A percentile compares a stretch with the other conserved stretches of the same genome.
Conservation (phyloP, 768 basidiomycete genomes). For the Leucocoprinus leucothites region DNA sequence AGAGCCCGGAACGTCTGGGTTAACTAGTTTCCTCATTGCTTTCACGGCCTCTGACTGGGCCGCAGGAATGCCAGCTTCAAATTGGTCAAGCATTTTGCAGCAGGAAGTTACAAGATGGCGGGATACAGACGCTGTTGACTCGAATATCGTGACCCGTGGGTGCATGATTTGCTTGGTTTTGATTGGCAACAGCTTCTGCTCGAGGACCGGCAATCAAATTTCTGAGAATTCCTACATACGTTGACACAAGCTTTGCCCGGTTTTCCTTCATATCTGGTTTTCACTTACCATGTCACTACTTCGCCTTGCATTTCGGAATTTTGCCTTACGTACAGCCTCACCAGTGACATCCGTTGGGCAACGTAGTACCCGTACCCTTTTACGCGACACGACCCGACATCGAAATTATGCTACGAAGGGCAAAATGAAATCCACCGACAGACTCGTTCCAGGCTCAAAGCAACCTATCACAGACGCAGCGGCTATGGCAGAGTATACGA, state of each 20-base stretch:
- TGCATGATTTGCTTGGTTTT: background rate
- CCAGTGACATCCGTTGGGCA: background rate
- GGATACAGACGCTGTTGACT: no score
- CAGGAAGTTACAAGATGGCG: no score
- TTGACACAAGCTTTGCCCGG: background rate
- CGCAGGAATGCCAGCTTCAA: background rate
- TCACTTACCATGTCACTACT: background rate
- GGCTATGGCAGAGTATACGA: constrained; percentile 57
- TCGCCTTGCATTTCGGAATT: constrained; percentile 3
- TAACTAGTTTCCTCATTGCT: background rate
- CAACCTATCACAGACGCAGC: constrained; percentile 52
- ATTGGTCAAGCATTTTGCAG: background rate
- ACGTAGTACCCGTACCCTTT: background rate
- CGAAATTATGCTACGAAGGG: constrained; percentile 30
- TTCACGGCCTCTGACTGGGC: background rate
- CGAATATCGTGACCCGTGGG: no score
- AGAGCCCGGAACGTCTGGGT: background rate
- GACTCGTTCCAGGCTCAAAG: constrained; percentile 67
- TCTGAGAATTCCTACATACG: no score
- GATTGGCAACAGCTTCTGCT: background rate
- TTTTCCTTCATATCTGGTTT: background rate
- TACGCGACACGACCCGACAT: background rate
- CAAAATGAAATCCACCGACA: constrained; percentile 49
- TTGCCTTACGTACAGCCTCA: background rate
- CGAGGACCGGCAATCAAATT: background rate